Evolutionary conservation across 768 basidiomycete genomes (phyloP), one percentile per base, ranked within the genome.

Genomic region (Serendipita sp.): DNA sequence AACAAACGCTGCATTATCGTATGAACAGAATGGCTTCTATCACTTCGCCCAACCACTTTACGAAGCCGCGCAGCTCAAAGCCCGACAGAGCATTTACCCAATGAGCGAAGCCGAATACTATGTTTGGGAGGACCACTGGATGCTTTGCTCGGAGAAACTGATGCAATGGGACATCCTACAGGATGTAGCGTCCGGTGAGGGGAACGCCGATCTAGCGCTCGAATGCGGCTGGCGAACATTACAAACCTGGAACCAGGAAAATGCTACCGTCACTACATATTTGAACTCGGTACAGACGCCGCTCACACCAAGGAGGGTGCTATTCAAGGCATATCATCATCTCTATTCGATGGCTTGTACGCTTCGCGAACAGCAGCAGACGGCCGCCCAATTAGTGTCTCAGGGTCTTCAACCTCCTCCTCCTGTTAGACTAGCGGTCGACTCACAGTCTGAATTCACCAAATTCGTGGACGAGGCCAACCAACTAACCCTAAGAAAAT

Each of bases 71-170:
- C 94, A 97, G 74, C 85, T 78, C 68, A 89, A 86, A 73, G 86
- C 92, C 5, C 81, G 92, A 52, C 78, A 82, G 2, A 91, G 91
- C 3, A 76, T 81, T 3, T 83, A 96, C 63, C 85, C 93, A 1
- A 98, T 94, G 76, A 87, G 89, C 11, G 96, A 99, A 73, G 80
- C 88, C 1, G 96, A 99, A 73, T 97, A 94, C 73, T 92, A 89
- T 70, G 78, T 99, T 18, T 99, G 96, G 96, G 96, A 99, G 70
- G 96, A 99, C 72, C 96, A 99, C 73, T 99, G 96, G 95, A 89
- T 99, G 66, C 76, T 94, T 5, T 82, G 93, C 0, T 87, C 92
- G 0, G 91, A 95, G 76, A 99, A 99, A 74, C 78, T 99, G 16
- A 96, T 98, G 72, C 89, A 96, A 67, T 99, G 96, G 96, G 96